phyloP scores from a whole-genome alignment of 106 monocot genomes.

The Amphibolis antarctica region DNA sequence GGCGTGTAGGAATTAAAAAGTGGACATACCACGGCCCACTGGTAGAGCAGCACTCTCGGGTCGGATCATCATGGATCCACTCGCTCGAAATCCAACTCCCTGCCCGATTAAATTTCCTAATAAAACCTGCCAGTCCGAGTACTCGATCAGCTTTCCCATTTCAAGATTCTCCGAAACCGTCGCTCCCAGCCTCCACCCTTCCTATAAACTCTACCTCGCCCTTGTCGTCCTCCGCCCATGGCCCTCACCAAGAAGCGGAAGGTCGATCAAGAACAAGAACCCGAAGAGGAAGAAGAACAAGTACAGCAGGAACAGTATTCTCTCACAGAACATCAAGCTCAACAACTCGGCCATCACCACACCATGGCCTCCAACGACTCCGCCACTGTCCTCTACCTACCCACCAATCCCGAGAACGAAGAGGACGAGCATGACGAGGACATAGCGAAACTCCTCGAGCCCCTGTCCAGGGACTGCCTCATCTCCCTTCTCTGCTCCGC shows the following conservation, averaged over 20 bases:
- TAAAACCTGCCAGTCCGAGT: too few relatives aligned
- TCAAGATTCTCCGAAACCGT: background rate
- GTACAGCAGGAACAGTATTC: background rate
- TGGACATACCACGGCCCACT: too few relatives aligned
- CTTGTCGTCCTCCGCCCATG: background rate
- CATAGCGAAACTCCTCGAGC: constrained; percentile 39
- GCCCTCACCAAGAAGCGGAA: constrained; percentile 49
- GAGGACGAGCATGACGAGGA: constrained; percentile 28
- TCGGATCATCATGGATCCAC: too few relatives aligned
- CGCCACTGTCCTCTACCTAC: background rate
- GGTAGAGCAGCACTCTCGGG: too few relatives aligned
- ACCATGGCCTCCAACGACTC: background rate
- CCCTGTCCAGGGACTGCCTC: constrained; percentile 43
- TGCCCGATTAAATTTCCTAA: too few relatives aligned
- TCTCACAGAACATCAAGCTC: background rate
- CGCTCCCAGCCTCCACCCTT: background rate
- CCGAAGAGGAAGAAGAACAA: constrained; percentile 7
- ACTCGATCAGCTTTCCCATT: constrained; percentile 8
- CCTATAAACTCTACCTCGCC: background rate
- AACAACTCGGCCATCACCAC: background rate
- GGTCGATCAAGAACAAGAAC: constrained; percentile 21
- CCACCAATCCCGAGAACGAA: background rate
- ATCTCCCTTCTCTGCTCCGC: constrained; percentile 46
- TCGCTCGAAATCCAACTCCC: too few relatives aligned
- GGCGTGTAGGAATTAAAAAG: too few relatives aligned